Conservation (phyloP, 768 basidiomycete genomes). For the Sporobolomyces phaffii region DNA sequence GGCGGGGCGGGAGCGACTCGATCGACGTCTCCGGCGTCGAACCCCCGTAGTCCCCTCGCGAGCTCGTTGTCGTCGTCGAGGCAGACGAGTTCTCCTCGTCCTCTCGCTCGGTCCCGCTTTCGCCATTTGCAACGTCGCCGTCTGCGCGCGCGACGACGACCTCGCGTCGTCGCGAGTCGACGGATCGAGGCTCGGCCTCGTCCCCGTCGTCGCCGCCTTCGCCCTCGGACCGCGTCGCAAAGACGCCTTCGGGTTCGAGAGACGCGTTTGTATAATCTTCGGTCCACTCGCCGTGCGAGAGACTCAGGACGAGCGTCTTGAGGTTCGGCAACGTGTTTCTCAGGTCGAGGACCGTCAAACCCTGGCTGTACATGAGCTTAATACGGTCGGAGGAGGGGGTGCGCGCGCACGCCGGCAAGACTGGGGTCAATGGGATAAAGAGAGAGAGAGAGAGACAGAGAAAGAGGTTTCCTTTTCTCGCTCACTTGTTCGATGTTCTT, state of each 20-base stretch:
- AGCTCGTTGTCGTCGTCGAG: too few relatives aligned
- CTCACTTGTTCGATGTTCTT: conserved; percentile 92
- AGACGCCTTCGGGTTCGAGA: not conserved
- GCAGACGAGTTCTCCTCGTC: not conserved
- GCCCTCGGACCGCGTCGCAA: not conserved
- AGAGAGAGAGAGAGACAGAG: too few relatives aligned
- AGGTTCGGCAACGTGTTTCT: conserved; percentile 94
- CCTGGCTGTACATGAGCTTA: conserved; percentile 52
- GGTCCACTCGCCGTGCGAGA: conserved; percentile 48
- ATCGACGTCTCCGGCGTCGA: conserved; percentile 4
- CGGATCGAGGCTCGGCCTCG: too few relatives aligned
- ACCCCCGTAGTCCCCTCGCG: too few relatives aligned
- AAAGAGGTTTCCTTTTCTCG: too few relatives aligned
- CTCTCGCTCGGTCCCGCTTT: not conserved
- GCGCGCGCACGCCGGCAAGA: too few relatives aligned
- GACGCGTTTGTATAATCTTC: conserved; percentile 7
- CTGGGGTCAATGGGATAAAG: too few relatives aligned
- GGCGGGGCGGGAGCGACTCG: not conserved
- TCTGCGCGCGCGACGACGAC: too few relatives aligned
- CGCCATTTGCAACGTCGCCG: not conserved
- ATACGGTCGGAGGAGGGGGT: too few relatives aligned
- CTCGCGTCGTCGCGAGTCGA: not conserved
- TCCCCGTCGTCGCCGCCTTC: not conserved
- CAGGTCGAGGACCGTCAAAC: conserved; percentile 81
- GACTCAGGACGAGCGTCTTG: conserved; percentile 81